Evolutionary conservation across 2,329 filamentous ascomycete genomes (phyloP), one percentile per base, ranked within the genome.

Genomic region (Arthrobotrys iridis): DNA sequence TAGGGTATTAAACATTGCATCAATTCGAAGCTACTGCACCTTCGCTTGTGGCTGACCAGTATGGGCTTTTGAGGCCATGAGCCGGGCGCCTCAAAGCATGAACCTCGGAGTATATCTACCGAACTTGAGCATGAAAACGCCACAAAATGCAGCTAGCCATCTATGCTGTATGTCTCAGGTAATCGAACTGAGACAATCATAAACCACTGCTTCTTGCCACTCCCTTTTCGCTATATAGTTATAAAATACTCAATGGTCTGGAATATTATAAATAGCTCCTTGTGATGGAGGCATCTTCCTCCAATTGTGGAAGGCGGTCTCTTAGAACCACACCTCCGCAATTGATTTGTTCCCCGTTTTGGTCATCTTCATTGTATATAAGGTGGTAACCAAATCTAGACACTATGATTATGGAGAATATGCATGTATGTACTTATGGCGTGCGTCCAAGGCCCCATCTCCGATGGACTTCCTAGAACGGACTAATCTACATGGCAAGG

Each of bases 81-180:
- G n/a, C n/a, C n/a, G n/a, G n/a, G n/a, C n/a, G n/a, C n/a, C 18
- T 37, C 50, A 22, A 37, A 28, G 13, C 18, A 37, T 37, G 50
- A 55, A 55, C 18, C 13, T 37, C 50, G 50, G 50, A 55, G 50
- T 22, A 28, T 55, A 24, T 37, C 10, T 55, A 55, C 50, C 50
- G 50, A 55, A 37, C 30, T 55, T 55, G 28, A 55, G 10, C 50
- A 37, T n/a, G n/a, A 55, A 52, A 55, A 46, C 50, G 50, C 50
- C 50, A 55, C 50, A 13, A 52, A 37, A 15, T 37, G 15, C 28
- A 37, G 15, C 20, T 4, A n/a, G 3, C 18, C 11, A 40, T 40
- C 11, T n/a, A 40, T 55, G 50, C 50, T 55, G 50, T 30, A 55
- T 55, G 50, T 37, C 28, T 37, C 18, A 55, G 24, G 10, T 37